Percentiles rank a stretch among this genome's conserved stretches.
These are phyloP conservation scores for Brassica incana DNA, from an alignment of 345 rosid species.

Conservation along the genomic window DNA sequence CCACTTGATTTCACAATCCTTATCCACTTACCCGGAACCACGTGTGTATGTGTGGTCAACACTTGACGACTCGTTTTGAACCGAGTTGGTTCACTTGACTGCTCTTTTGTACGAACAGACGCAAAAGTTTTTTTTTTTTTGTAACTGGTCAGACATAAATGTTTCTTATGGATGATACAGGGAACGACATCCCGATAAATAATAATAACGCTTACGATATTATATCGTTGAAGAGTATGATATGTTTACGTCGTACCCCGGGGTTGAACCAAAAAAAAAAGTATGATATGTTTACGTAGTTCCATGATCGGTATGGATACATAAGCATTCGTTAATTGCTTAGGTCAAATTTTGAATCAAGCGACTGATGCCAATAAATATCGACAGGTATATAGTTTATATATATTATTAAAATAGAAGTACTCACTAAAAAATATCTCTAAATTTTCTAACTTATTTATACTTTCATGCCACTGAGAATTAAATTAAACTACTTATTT, in stretches of 20 bases:
- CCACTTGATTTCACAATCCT: constrained; percentile 23
- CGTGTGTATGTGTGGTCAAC: constrained; percentile 39
- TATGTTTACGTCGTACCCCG: not conserved
- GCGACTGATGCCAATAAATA: not conserved
- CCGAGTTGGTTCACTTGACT: constrained; percentile 17
- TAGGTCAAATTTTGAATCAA: not conserved
- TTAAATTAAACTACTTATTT: too few species aligned
- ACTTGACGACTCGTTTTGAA: constrained; percentile 15
- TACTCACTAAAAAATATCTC: too few species aligned
- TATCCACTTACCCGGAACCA: constrained; percentile 32
- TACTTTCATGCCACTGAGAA: too few species aligned
- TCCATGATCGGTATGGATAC: not conserved
- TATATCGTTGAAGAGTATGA: not conserved
- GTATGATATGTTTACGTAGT: not conserved
- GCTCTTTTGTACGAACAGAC: constrained; percentile 14
- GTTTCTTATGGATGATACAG: constrained; percentile 9
- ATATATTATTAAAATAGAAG: too few species aligned
- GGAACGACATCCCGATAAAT: not conserved
- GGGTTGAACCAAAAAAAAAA: too few species aligned
- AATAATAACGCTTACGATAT: not conserved
- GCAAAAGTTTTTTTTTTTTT: not conserved
- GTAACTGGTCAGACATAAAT: too few species aligned
- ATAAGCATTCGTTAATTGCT: not conserved
- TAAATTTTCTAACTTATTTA: too few species aligned
- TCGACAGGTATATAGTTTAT: not conserved